Evolutionary conservation across 192 early-diverging fungal genomes (phyloP).

Genomic region (Rhizoclosmatium globosum): DNA sequence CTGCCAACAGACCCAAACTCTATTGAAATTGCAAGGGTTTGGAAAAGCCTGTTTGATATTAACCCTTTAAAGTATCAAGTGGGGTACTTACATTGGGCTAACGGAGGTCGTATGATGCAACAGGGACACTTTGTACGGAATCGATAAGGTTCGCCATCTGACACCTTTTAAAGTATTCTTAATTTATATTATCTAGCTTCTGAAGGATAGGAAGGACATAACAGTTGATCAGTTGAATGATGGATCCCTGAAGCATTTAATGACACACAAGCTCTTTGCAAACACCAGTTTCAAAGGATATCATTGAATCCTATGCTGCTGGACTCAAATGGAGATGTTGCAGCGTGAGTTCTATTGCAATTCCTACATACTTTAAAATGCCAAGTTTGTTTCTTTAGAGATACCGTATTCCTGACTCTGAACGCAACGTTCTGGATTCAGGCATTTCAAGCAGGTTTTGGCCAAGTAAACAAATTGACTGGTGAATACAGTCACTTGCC

Average conservation of each 20-base stretch:
- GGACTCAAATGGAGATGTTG: neutral
- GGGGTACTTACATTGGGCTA: neutral
- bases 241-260: neutral
- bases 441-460: neutral
- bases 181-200: neutral
- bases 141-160: neutral
- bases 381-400: neutral
- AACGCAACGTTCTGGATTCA: neutral
- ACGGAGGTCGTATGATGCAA: slow-evolving; percentile 1
- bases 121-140: slow-evolving; percentile 1
- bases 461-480: neutral
- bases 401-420: neutral
- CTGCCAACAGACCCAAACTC: neutral
- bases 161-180: neutral
- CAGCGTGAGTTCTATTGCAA: slow-evolving; percentile 1
- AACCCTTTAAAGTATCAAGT: slow-evolving; percentile 5
- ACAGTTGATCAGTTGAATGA: neutral
- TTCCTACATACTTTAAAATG: neutral
- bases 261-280: neutral
- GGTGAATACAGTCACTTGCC: neutral
- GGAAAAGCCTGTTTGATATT: neutral
- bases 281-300: neutral
- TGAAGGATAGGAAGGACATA: neutral
- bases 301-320: slow-evolving; percentile 3
- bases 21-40: neutral